Base-by-base conservation (phyloP, 164 flowering plant species). In the Kingdonia uniflora region DNA sequence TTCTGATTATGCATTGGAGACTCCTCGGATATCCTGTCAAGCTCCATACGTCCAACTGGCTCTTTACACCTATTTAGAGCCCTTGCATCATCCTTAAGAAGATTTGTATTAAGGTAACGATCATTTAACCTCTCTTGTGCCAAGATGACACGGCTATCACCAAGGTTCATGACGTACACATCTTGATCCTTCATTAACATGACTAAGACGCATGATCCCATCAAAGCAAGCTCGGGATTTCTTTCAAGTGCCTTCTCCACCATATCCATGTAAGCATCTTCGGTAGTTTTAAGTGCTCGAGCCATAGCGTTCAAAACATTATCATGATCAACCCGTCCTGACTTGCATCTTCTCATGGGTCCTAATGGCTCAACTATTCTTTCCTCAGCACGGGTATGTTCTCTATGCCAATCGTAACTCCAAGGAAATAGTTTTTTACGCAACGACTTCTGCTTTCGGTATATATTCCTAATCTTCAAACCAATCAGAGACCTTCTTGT, bases 151-250 rank as follows among this genome's bases (percentile, higher is more conserved):
- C 88, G 81, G 53, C 85, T 82, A 57, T 79, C 88, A 23, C 84
- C 87, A 48, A 81, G 72, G 59, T 77, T 81, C 87, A 79, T 79
- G 62, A 77, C 79, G 70, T 81, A 79, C 19, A 81, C 84, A 65
- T 81, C 85, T 54, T 81, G 75, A 63, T 76, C 87, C 67, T 75
- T 81, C 84, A 81, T 81, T 60, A 81, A 61, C 87, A 81, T 75
- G 26, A 81, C 84, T 19, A 81, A 51, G 37, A 81, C 80, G 66
- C 87, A 79, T 8, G 87, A 76, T 42, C 87, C 87, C 87, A 81
- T 81, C 57, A 81, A 60, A 42, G 80, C 77, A 54, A 81, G 84
- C 69, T 81, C 87, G 10, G 87, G 77, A 50, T 75, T 71, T 63
- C 40, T 60, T 46, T 74, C 81, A 53, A 75, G 79, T 23, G 57